Evolutionary conservation across 2,329 filamentous ascomycete genomes (phyloP).

Genomic region (Trichoderma simmonsii): DNA sequence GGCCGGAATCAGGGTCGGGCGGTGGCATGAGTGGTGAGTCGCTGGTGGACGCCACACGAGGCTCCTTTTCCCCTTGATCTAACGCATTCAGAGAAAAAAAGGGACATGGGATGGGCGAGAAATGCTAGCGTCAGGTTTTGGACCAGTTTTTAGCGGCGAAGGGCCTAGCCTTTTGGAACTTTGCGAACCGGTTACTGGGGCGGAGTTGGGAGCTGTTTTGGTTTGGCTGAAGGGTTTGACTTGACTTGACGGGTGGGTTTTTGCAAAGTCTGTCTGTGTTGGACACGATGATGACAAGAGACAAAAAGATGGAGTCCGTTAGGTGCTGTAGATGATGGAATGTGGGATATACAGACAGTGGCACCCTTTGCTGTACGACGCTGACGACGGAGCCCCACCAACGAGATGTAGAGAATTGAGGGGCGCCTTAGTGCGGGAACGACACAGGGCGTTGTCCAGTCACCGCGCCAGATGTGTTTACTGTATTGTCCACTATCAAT

Average conservation of each 20-base stretch:
- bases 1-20: constrained; percentile 1
- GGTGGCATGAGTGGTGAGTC: constrained; percentile 11
- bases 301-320: not conserved
- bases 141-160: not conserved
- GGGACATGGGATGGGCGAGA: not conserved
- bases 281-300: not conserved
- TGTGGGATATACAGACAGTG: not conserved
- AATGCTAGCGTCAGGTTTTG: not conserved
- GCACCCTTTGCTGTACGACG: not conserved
- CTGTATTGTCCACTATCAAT: not conserved
- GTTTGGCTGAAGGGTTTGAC: not conserved
- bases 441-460: not conserved
- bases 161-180: not conserved
- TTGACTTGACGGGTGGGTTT: not conserved
- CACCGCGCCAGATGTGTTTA: not conserved
- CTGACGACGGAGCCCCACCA: not conserved
- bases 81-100: constrained; percentile 1
- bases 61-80: constrained; percentile 17
- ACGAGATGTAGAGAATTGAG: not conserved
- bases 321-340: not conserved
- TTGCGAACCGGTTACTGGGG: not conserved
- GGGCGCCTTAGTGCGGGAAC: not conserved
- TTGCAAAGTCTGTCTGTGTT: not conserved
- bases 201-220: not conserved
- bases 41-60: constrained; percentile 17